phyloP scores from a whole-genome alignment of 768 basidiomycete genomes.

The Leccinellum rugosiceps region DNA sequence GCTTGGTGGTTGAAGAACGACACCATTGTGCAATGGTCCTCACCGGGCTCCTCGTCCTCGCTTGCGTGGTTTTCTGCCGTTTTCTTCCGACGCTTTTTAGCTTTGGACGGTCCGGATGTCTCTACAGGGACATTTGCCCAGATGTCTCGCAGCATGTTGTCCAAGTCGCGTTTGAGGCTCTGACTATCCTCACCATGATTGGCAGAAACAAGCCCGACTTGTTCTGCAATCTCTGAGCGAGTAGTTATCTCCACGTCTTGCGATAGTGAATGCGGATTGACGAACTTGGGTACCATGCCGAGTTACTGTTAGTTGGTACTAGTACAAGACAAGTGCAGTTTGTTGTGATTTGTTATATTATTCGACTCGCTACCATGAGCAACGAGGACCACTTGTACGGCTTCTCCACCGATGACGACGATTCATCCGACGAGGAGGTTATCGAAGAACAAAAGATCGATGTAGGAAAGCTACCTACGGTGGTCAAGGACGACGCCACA shows the following conservation, averaged over 20 bases:
- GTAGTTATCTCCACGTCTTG: constrained; percentile 34
- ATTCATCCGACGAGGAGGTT: constrained; percentile 77
- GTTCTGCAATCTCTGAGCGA: constrained; percentile 32
- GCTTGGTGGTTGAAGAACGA: background rate
- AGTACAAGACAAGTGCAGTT: background rate
- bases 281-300: constrained; percentile 37
- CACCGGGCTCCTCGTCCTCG: background rate
- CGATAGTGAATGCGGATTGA: constrained; percentile 44
- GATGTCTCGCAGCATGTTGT: constrained; percentile 19
- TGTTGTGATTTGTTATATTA: constrained; percentile 22
- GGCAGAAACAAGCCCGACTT: constrained; percentile 1
- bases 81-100: constrained; percentile 8
- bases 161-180: constrained; percentile 19
- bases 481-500: constrained; percentile 82
- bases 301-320: background rate
- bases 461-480: constrained; percentile 71
- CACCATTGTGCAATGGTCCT: background rate
- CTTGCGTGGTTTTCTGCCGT: background rate
- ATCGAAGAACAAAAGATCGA: constrained; percentile 59
- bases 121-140: constrained; percentile 18
- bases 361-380: constrained; percentile 12
- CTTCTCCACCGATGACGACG: constrained; percentile 74
- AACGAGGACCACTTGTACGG: constrained; percentile 57
- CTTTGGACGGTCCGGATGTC: background rate
- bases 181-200: constrained; percentile 7